Conservation (phyloP, 768 basidiomycete genomes). For the Kwoniella bestiolae region DNA sequence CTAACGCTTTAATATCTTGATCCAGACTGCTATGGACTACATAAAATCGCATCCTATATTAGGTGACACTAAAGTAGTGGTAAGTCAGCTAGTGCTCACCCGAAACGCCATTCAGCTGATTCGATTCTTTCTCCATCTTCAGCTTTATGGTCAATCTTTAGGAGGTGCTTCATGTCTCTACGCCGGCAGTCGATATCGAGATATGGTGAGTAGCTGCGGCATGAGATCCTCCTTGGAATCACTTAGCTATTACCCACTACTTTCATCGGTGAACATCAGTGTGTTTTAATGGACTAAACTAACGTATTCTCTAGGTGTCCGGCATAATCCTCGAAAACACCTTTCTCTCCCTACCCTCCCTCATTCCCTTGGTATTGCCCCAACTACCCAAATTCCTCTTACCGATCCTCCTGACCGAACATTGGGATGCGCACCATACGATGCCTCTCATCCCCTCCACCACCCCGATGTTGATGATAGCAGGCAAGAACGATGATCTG, state of each 20-base stretch:
- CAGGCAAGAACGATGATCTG: slow-evolving; percentile 72
- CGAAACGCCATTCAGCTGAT: background rate
- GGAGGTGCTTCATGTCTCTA: slow-evolving; percentile 93
- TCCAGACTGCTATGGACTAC: slow-evolving; percentile 68
- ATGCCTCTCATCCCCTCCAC: slow-evolving; percentile 60
- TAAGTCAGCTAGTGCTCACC: slow-evolving; percentile 35
- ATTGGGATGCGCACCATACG: slow-evolving; percentile 79
- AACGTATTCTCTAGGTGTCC: slow-evolving; percentile 62
- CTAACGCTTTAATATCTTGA: too few species aligned
- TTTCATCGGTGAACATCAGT: too few species aligned
- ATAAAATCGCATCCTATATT: slow-evolving; percentile 69
- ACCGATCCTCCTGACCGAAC: slow-evolving; percentile 73
- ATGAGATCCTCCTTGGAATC: too few species aligned
- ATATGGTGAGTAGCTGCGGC: slow-evolving; percentile 67
- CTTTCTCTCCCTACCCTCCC: slow-evolving; percentile 78
- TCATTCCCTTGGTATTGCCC: slow-evolving; percentile 82
- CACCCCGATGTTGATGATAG: slow-evolving; percentile 77
- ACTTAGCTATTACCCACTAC: too few species aligned
- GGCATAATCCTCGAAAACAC: slow-evolving; percentile 92
- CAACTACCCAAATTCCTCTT: slow-evolving; percentile 69
- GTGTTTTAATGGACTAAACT: too few species aligned
- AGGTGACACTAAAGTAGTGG: slow-evolving; percentile 70
- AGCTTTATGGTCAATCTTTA: slow-evolving; percentile 62
- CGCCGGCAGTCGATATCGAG: slow-evolving; percentile 76
- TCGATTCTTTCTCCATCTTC: slow-evolving; percentile 61